These are phyloP conservation scores for Naganishia antarctica DNA, from an alignment of 768 basidiomycete species.

Conservation along the genomic window DNA sequence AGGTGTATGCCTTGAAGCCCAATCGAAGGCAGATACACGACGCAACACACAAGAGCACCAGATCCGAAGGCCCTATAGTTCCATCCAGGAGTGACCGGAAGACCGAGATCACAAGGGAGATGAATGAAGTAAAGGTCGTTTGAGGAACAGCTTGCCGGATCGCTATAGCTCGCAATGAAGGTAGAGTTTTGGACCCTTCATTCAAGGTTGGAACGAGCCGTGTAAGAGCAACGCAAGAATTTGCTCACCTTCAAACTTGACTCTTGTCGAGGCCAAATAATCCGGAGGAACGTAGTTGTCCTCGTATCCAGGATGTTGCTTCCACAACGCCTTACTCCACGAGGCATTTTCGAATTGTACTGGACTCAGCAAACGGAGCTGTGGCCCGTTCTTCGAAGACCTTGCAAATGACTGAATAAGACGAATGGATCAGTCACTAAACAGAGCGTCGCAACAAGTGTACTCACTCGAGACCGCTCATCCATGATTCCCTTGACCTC, in stretches of 20 bases:
- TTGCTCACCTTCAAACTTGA: conserved; percentile 51
- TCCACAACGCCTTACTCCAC: conserved; percentile 31
- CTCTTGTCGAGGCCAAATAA: conserved; percentile 54
- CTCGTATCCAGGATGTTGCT: conserved; percentile 57
- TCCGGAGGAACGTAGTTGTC: conserved; percentile 76
- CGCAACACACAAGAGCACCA: not conserved
- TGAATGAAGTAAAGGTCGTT: conserved; percentile 72
- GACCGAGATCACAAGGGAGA: conserved; percentile 71
- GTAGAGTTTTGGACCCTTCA: conserved; percentile 37
- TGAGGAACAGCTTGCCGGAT: conserved; percentile 52
- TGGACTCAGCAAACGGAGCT: not conserved
- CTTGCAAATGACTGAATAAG: not conserved
- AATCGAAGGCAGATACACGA: not conserved
- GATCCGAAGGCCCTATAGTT: conserved; percentile 48
- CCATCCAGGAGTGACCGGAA: conserved; percentile 67
- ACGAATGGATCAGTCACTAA: not conserved
- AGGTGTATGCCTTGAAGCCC: not conserved
- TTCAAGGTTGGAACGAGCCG: conserved; percentile 21
- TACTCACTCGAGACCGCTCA: not conserved
- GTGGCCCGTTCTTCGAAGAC: too few species aligned
- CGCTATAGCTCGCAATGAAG: conserved; percentile 59
- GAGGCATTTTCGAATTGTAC: conserved; percentile 14
- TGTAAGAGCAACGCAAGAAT: too few species aligned
- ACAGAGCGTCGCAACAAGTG: not conserved
- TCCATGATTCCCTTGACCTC: not conserved